Percentiles rank a stretch among this genome's conserved stretches.
Conservation (phyloP, 148 eudicot species). For the Nepenthes mirabilis region DNA sequence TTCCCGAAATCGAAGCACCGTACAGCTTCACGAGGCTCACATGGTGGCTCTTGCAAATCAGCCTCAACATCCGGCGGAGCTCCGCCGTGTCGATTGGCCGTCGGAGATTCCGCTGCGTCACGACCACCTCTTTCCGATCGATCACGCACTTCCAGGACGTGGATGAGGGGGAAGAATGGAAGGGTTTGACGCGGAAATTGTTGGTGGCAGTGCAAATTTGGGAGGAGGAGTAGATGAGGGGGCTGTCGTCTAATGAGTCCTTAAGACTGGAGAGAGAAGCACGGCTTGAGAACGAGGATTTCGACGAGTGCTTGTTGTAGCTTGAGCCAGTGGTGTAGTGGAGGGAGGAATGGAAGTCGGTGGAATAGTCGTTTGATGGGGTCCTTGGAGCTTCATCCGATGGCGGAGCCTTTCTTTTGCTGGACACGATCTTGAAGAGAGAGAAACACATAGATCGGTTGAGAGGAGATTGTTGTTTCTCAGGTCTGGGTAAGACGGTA, state of each 20-base stretch:
- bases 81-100: slow-evolving; percentile 27
- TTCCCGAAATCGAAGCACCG: slow-evolving; percentile 61
- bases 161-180: slow-evolving; percentile 58
- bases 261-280: slow-evolving; percentile 38
- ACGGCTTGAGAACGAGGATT: slow-evolving; percentile 29
- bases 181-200: slow-evolving; percentile 35
- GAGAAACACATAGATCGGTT: slow-evolving; percentile 24
- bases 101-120: slow-evolving; percentile 56
- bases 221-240: slow-evolving; percentile 46
- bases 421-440: slow-evolving; percentile 14
- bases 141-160: slow-evolving; percentile 56
- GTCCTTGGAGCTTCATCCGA: background rate
- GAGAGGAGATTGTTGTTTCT: background rate
- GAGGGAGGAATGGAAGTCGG: slow-evolving; percentile 1
- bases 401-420: background rate
- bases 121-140: slow-evolving; percentile 23
- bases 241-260: slow-evolving; percentile 35
- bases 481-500: no score
- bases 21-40: slow-evolving; percentile 42
- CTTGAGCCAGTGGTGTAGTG: slow-evolving; percentile 6
- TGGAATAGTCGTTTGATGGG: background rate
- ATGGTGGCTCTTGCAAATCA: slow-evolving; percentile 62
- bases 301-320: slow-evolving; percentile 18
- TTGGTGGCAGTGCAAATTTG: slow-evolving; percentile 48
- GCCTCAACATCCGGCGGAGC: slow-evolving; percentile 28